Percentiles rank a stretch among this genome's conserved stretches.
Evolutionary conservation across 208 protist genomes (phyloP).

Genomic region (Willaertia magna): DNA sequence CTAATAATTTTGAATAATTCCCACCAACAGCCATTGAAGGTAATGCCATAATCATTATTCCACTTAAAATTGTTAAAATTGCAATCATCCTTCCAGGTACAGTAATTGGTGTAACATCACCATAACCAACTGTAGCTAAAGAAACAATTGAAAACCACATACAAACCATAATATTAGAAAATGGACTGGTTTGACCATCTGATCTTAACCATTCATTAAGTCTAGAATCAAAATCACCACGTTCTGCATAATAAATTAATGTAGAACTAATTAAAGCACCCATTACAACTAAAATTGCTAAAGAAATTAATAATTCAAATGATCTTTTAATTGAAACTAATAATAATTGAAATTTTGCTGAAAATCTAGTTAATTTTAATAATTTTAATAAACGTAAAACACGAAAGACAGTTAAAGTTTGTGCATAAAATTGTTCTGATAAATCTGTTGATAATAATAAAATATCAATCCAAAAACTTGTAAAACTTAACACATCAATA

Average conservation of each 20-base stretch:
- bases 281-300: neutral
- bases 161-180: conserved; percentile 6
- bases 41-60: neutral
- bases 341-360: neutral
- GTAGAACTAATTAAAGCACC: conserved; percentile 6
- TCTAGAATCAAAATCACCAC: neutral
- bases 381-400: neutral
- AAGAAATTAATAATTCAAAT: neutral
- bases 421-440: neutral
- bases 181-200: neutral
- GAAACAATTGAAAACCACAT: conserved; percentile 4
- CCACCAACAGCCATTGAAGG: neutral
- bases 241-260: conserved; percentile 24
- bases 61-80: neutral
- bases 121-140: neutral
- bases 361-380: neutral
- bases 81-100: neutral
- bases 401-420: neutral
- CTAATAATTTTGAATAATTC: neutral
- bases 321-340: neutral
- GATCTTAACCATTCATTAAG: neutral
- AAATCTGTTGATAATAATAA: neutral
- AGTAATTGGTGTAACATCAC: neutral
- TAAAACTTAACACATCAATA: neutral
- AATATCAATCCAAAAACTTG: neutral